Conservation (phyloP, 768 basidiomycete species). For the Lanmaoa rubissima region DNA sequence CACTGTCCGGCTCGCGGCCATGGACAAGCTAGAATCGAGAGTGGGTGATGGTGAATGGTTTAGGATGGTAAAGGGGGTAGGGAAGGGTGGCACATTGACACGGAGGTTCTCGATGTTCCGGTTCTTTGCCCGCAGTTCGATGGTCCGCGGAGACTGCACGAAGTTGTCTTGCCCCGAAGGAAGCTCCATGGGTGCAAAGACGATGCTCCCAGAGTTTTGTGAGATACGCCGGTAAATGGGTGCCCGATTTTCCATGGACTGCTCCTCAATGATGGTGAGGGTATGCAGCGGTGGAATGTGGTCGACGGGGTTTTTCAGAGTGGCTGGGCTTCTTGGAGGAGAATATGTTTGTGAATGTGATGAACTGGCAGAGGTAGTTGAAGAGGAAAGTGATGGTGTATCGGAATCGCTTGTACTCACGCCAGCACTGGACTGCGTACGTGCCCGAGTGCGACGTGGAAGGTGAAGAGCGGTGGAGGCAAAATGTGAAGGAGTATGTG, state of each 20-base stretch:
- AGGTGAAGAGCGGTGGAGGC: conserved; percentile 31
- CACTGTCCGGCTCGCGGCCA: background rate
- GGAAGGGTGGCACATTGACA: conserved; percentile 27
- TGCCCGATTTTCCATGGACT: conserved; percentile 21
- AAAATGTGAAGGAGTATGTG: conserved; percentile 19
- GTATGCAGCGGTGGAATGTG: conserved; percentile 19
- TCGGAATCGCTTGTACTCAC: conserved; percentile 40
- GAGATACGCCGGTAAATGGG: conserved; percentile 11
- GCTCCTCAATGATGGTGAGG: conserved; percentile 42
- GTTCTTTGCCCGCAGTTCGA: conserved; percentile 20
- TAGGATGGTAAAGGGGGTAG: conserved; percentile 17
- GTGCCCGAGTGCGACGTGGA: conserved; percentile 32
- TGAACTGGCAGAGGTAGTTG: conserved; percentile 38
- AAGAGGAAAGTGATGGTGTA: conserved; percentile 49
- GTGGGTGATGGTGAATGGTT: conserved; percentile 17
- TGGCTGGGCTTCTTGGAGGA: conserved; percentile 35
- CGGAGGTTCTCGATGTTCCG: conserved; percentile 32
- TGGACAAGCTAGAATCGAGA: conserved; percentile 2
- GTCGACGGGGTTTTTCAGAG: conserved; percentile 35
- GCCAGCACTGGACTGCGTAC: conserved; percentile 27
- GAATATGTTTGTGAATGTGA: conserved; percentile 31
- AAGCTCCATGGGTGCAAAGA: conserved; percentile 21
- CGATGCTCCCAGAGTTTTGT: conserved; percentile 20
- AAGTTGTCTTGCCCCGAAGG: conserved; percentile 23
- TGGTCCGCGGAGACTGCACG: background rate